phyloP scores from a whole-genome alignment of 2,329 filamentous ascomycete genomes.

The Amesomyces nigricolor region DNA sequence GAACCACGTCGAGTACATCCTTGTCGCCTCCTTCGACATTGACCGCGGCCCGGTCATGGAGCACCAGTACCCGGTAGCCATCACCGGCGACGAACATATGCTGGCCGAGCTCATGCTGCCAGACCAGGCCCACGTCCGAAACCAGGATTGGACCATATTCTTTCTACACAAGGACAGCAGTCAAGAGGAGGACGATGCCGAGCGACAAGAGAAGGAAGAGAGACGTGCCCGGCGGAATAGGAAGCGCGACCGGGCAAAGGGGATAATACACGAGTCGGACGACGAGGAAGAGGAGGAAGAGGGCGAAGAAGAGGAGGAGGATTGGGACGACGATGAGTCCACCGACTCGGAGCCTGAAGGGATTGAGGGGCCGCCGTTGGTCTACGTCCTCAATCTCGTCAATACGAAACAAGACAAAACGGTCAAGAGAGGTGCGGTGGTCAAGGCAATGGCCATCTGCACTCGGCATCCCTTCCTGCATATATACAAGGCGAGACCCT shows the following conservation, averaged over 20 bases:
- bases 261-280: conserved; percentile 39
- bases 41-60: conserved; percentile 97
- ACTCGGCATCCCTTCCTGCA: conserved; percentile 95
- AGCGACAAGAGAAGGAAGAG: conserved; percentile 52
- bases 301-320: conserved; percentile 41
- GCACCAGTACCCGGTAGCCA: conserved; percentile 90
- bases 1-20: conserved; percentile 97
- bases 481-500: conserved; percentile 75
- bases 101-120: conserved; percentile 96
- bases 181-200: conserved; percentile 73
- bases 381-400: conserved; percentile 95
- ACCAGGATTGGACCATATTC: conserved; percentile 98
- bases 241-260: conserved; percentile 41
- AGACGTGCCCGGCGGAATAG: conserved; percentile 47
- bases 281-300: conserved; percentile 48
- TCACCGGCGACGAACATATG: conserved; percentile 97
- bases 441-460: conserved; percentile 98
- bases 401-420: conserved; percentile 97
- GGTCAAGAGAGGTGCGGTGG: conserved; percentile 85
- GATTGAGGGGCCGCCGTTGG: conserved; percentile 80
- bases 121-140: conserved; percentile 89
- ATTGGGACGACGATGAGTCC: conserved; percentile 50
- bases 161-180: conserved; percentile 94
- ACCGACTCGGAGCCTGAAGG: conserved; percentile 60
- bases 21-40: conserved; percentile 96